A percentile compares a stretch with the other conserved stretches of the same genome.
These are phyloP conservation scores for Saitozyma podzolica DNA, from an alignment of 768 basidiomycete species.

Conservation along the genomic window DNA sequence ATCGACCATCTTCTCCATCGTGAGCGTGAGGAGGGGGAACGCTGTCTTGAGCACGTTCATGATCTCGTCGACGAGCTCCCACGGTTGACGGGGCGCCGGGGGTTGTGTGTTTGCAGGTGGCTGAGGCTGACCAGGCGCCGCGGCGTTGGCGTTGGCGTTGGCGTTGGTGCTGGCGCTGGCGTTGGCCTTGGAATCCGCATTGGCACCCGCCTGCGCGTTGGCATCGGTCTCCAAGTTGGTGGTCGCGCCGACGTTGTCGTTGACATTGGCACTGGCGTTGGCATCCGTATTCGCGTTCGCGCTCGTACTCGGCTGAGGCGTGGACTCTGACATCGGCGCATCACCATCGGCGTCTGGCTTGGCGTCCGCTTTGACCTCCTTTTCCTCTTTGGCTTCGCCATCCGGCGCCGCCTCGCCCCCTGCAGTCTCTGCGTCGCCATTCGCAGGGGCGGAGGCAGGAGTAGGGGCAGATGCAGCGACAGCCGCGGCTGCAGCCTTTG, in stretches of 20 bases:
- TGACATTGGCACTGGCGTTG: neutral
- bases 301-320: slow-evolving; percentile 17
- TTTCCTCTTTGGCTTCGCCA: neutral
- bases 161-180: slow-evolving; percentile 1
- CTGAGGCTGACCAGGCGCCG: neutral
- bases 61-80: slow-evolving; percentile 90
- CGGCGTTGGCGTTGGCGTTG: slow-evolving; percentile 1
- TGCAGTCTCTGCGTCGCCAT: slow-evolving; percentile 1
- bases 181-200: neutral
- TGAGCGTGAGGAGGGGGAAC: slow-evolving; percentile 89
- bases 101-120: slow-evolving; percentile 40
- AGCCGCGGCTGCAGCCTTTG: slow-evolving; percentile 27
- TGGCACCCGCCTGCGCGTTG: neutral
- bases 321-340: neutral
- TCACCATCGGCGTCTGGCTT: slow-evolving; percentile 1
- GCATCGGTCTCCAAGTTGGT: neutral
- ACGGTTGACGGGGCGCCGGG: slow-evolving; percentile 61
- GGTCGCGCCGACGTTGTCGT: neutral
- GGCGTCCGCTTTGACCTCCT: neutral
- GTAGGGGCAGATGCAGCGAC: slow-evolving; percentile 1
- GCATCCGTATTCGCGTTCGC: slow-evolving; percentile 1
- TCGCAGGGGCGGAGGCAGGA: neutral
- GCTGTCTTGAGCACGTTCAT: slow-evolving; percentile 91
- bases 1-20: slow-evolving; percentile 95
- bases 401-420: neutral